Conservation (phyloP, 768 basidiomycete species). For the Agrocybe chaxingu region DNA sequence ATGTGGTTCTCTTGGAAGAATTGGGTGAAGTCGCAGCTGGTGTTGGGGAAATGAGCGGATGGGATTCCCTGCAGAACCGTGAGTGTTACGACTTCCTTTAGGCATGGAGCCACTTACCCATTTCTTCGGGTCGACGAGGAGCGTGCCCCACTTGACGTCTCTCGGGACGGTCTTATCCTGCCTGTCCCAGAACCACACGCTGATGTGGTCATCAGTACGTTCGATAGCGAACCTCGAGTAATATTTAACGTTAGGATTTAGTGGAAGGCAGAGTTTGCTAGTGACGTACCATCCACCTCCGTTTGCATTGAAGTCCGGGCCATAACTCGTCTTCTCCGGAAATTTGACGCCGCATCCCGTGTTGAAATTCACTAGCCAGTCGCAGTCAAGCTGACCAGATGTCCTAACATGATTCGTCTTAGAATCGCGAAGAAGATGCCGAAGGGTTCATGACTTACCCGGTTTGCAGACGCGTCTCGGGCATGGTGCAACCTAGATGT, state of each 20-base stretch:
- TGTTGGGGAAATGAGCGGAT: conserved; percentile 56
- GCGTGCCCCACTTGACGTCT: conserved; percentile 32
- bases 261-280: background rate
- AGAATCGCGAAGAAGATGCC: background rate
- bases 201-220: conserved; percentile 45
- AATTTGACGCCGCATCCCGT: conserved; percentile 48
- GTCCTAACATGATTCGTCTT: conserved; percentile 18
- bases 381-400: conserved; percentile 37
- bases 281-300: conserved; percentile 58
- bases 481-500: conserved; percentile 43
- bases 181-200: conserved; percentile 64
- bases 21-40: conserved; percentile 51
- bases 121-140: conserved; percentile 30
- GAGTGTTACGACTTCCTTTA: background rate
- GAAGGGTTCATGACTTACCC: conserved; percentile 28
- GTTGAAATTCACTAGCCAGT: conserved; percentile 41
- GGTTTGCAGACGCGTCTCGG: conserved; percentile 29
- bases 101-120: conserved; percentile 32
- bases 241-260: background rate
- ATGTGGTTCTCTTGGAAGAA: conserved; percentile 58
- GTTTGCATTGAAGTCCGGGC: conserved; percentile 49
- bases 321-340: conserved; percentile 38
- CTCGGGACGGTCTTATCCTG: conserved; percentile 33
- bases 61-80: conserved; percentile 45
- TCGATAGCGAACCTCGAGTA: conserved; percentile 49